Evolutionary conservation across 495 filamentous ascomycete species (phyloP), one percentile per base, ranked within the genome.

Genomic region (Neurospora sp.): DNA sequence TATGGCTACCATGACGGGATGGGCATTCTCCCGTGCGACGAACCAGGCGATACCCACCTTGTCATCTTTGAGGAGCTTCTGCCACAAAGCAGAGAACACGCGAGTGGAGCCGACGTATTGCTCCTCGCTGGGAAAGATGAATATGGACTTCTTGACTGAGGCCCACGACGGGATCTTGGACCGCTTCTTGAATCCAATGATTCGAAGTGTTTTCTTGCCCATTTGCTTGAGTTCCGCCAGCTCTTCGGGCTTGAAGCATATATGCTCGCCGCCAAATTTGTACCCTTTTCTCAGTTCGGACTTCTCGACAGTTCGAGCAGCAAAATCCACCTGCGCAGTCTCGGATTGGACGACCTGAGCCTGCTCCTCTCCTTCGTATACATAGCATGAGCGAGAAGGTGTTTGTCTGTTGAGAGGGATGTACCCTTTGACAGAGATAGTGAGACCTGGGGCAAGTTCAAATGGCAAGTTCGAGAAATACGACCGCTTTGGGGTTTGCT

Each of bases 81-180:
- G 91, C 81, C 95, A 93, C 23, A 99, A 82, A 0, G 96, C 94
- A 4, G 94, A 89, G 78, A 98, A 99, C 5, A 97, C 94, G 5
- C 96, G 90, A 1, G 94, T 95, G 2, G 93, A 97, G 31, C 96
- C 96, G 37, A 98, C 85, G 74, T 89, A 96, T 71, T 93, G 90
- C 72, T 93, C 90, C 78, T 99, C 96, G 18, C 92, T 94, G 1
- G 96, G 96, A 80, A 97, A 99, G 76, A 98, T 93, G 84, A 97
- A 98, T 16, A 89, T 91, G 8, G 94, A 91, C 70, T 93, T 93
- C 79, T 91, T 93, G 42, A 92, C 83, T 54, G 93, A 94, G 5
- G 95, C 93, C 93, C 96, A 97, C 71, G 92, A 86, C 6, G 91
- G 92, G 3, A 98, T 85, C 76, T 89, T 85, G 9, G 88, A 88